These are phyloP conservation scores for Medicago ruthenica DNA, from an alignment of 306 rosid species.

Conservation along the genomic window DNA sequence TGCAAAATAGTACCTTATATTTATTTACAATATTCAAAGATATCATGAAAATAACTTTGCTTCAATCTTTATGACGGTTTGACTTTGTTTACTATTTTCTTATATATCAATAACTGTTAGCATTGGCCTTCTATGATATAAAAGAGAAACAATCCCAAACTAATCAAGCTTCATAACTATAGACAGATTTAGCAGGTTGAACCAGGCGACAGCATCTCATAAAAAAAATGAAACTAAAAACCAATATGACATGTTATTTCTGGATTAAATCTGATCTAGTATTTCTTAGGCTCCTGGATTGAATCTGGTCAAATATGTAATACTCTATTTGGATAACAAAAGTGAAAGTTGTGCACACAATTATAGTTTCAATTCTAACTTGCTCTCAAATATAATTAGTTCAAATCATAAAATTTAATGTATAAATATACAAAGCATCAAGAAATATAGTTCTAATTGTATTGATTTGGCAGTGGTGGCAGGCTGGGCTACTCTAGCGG, in stretches of 20 bases:
- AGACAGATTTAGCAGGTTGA: background rate
- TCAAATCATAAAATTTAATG: background rate
- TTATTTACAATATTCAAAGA: constrained; percentile 25
- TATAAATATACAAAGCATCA: background rate
- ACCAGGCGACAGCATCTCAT: background rate
- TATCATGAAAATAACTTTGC: background rate
- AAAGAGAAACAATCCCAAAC: constrained; percentile 11
- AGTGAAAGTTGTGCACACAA: background rate
- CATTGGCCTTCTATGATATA: background rate
- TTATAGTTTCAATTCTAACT: background rate
- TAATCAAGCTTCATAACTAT: background rate
- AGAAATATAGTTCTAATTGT: background rate
- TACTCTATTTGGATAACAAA: background rate
- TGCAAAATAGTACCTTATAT: background rate
- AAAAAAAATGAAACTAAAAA: background rate
- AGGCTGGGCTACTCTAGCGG: background rate
- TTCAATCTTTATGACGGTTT: background rate
- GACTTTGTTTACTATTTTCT: background rate
- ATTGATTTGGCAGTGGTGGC: background rate
- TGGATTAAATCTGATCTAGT: background rate
- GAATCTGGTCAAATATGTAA: background rate
- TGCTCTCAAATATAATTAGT: background rate
- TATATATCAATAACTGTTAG: background rate
- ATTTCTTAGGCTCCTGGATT: background rate
- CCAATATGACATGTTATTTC: background rate